Base-by-base conservation (phyloP, 768 basidiomycete species). In the Omphalotus guepiniiformis region DNA sequence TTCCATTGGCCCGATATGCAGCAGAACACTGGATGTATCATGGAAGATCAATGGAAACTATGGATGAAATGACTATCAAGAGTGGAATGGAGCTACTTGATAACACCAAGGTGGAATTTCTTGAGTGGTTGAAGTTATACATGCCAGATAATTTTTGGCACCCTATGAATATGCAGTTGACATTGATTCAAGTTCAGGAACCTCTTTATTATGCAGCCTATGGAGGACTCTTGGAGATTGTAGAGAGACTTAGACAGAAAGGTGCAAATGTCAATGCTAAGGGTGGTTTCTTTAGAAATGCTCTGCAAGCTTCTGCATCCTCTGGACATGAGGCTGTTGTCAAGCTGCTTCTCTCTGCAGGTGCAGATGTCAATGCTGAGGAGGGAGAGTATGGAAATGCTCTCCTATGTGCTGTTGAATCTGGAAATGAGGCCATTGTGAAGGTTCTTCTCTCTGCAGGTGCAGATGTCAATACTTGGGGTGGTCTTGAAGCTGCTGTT, bases 231-330 rank as follows among this genome's bases (percentile, higher is more conserved):
- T 15, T 37, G 35, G 35, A 37, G n/a, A n/a, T 37, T 37, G 35
- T 37, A 15, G 21, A 37, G 35, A 6, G 6, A 5, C 29, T 53
- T 12, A 38, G 48, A 9, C 1, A 34, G 3, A 30, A 4, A 4
- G 51, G 51, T 4, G 46, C 28, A 19, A 26, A 44, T 30, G 34
- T 50, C 22, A 38, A 50, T 41, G n/a, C 28, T 8, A 6, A 15
- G 13, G 48, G 28, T 19, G 16, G 29, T 6, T 6, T 16, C 5
- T 37, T 5, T 7, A 42, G 49, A 2, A 50, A 5, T 13, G 34
- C 49, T 3, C 38, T 50, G 32, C 42, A 50, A 27, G 35, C 21
- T 21, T 40, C 42, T 4, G 32, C 34, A 4, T 16, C 3, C 2
- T 1, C 16, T 1, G 36, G 34, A 22, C n/a, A 44, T 27, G 18